phyloP scores from a whole-genome alignment of 2,329 filamentous ascomycete genomes.

The Coniochaeta sp. region DNA sequence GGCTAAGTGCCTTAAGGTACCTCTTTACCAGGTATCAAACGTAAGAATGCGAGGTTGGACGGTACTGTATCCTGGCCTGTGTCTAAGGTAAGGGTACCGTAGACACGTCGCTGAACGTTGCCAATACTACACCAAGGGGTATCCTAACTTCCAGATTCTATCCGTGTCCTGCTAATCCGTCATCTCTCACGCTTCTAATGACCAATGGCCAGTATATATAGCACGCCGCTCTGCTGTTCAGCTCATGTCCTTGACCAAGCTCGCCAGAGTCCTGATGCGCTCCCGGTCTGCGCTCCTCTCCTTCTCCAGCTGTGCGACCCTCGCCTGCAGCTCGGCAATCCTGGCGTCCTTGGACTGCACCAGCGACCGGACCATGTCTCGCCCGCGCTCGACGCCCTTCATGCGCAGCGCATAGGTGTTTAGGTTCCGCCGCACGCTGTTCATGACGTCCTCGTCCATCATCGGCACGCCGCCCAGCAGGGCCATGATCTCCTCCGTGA shows the following conservation, averaged over 20 bases:
- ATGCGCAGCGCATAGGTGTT: slow-evolving; percentile 8
- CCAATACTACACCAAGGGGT: no score
- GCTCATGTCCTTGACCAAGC: background rate
- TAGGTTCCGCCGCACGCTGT: slow-evolving; percentile 22
- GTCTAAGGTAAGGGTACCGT: no score
- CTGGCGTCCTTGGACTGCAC: slow-evolving; percentile 52
- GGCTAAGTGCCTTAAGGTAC: no score
- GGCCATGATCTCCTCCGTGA: slow-evolving; percentile 39
- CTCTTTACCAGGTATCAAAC: no score
- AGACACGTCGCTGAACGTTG: no score
- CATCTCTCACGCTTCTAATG: background rate
- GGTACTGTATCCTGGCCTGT: no score
- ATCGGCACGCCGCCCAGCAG: slow-evolving; percentile 37
- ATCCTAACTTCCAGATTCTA: background rate
- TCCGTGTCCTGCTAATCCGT: background rate
- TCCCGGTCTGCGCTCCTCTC: slow-evolving; percentile 7
- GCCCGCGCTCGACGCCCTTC: slow-evolving; percentile 8
- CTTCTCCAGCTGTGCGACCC: slow-evolving; percentile 9
- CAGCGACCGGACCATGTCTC: slow-evolving; percentile 34
- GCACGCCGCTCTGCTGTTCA: background rate
- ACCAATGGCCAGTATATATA: no score
- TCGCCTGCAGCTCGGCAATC: slow-evolving; percentile 10
- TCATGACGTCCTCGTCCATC: slow-evolving; percentile 22
- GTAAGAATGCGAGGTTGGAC: no score
- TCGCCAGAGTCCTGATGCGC: slow-evolving; percentile 7